A percentile compares a stretch with the other conserved stretches of the same genome.
Evolutionary conservation across 176 grass and related monocot genomes (phyloP).

Genomic region (Guadua angustifolia): DNA sequence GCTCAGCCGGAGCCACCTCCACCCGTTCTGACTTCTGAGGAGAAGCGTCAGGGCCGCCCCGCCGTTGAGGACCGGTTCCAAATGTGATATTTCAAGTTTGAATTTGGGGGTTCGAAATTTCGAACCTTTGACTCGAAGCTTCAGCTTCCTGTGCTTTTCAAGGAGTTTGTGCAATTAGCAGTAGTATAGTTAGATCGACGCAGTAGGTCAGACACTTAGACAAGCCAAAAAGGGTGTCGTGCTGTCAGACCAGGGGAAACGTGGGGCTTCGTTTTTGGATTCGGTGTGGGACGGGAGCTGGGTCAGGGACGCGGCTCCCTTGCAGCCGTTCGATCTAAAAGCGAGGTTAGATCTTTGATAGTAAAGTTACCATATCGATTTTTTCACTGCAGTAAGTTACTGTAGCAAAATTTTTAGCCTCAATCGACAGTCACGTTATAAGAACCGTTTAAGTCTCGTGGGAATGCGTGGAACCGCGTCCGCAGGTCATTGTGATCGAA

Average conservation of each 20-base stretch:
- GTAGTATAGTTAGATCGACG: background rate
- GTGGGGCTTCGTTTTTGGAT: conserved; percentile 8
- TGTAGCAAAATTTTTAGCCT: too few relatives aligned
- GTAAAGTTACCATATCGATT: too few relatives aligned
- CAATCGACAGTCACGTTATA: too few relatives aligned
- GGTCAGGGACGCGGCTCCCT: too few relatives aligned
- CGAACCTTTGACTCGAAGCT: conserved; percentile 16
- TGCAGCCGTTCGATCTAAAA: too few relatives aligned
- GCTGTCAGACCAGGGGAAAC: conserved; percentile 38
- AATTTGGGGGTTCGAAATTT: conserved; percentile 14
- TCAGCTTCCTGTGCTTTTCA: background rate
- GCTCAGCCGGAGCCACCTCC: conserved; percentile 40
- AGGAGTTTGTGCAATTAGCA: background rate
- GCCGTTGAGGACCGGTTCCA: conserved; percentile 4
- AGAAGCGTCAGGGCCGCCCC: background rate
- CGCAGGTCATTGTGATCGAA: background rate
- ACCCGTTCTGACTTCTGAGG: conserved; percentile 3
- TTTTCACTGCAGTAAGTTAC: too few relatives aligned
- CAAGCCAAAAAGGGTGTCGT: background rate
- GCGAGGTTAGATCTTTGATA: too few relatives aligned
- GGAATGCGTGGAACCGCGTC: background rate
- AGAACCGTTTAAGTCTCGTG: too few relatives aligned
- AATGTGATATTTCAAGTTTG: background rate
- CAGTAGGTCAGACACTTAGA: background rate
- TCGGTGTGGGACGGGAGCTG: background rate